A percentile compares a stretch with the other conserved stretches of the same genome.
Evolutionary conservation across 2,329 filamentous ascomycete species (phyloP).

Genomic region (Xylariaceae sp.): DNA sequence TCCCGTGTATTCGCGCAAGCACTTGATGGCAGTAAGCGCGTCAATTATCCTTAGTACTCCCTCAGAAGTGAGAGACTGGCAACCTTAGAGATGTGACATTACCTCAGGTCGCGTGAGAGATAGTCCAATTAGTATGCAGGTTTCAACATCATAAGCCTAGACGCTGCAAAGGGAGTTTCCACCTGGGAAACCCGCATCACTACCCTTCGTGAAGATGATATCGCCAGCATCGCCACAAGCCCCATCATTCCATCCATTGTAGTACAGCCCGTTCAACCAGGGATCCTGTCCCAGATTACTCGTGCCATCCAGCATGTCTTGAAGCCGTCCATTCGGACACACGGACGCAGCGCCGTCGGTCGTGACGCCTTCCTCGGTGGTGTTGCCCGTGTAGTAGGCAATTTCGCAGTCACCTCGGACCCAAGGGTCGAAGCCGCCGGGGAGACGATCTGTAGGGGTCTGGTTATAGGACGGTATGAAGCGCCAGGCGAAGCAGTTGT

Average conservation of each 20-base stretch:
- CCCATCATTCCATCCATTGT: slow-evolving; percentile 43
- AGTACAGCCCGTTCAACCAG: slow-evolving; percentile 37
- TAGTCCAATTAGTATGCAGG: too few species aligned
- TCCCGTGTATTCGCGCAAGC: too few species aligned
- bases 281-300: slow-evolving; percentile 17
- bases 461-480: slow-evolving; percentile 37
- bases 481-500: slow-evolving; percentile 43
- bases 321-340: slow-evolving; percentile 34
- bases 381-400: slow-evolving; percentile 36
- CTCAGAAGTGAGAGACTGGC: too few species aligned
- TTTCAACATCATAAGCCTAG: not conserved
- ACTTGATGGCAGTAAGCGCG: too few species aligned
- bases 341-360: slow-evolving; percentile 13
- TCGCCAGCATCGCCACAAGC: slow-evolving; percentile 34
- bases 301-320: slow-evolving; percentile 26
- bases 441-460: slow-evolving; percentile 32
- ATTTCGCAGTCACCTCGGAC: slow-evolving; percentile 39
- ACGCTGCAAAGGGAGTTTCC: slow-evolving; percentile 10
- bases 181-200: slow-evolving; percentile 35
- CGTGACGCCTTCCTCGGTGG: slow-evolving; percentile 8
- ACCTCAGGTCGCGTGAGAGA: too few species aligned
- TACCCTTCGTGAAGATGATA: slow-evolving; percentile 29
- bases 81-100: not conserved
- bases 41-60: too few species aligned
- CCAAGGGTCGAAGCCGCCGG: slow-evolving; percentile 43